Percentiles rank a stretch among this genome's conserved stretches.
These are phyloP conservation scores for Apophysomyces elegans DNA, from an alignment of 371 early-diverging fungal genomes.

Conservation along the genomic window DNA sequence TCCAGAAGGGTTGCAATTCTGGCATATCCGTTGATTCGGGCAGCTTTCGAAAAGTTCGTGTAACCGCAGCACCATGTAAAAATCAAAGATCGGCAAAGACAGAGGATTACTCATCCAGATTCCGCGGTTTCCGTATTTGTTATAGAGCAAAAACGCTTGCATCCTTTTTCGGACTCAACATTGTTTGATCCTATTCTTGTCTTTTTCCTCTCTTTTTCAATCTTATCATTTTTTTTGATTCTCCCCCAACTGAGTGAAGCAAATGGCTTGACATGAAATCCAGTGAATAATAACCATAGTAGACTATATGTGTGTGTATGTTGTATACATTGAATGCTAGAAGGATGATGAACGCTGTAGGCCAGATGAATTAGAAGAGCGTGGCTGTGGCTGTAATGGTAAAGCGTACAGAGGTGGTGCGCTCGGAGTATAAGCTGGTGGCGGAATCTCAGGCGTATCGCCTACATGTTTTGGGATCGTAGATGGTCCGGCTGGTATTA, in stretches of 20 bases:
- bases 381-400: not conserved
- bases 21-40: constrained; percentile 6
- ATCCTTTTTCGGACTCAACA: not conserved
- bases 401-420: constrained; percentile 1
- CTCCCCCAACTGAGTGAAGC: no score
- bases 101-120: not conserved
- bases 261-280: no score
- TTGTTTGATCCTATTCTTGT: no score
- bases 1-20: not conserved
- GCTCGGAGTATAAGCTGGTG: constrained; percentile 5
- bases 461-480: not conserved
- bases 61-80: not conserved
- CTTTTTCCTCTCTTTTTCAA: no score
- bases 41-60: not conserved
- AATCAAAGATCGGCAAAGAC: not conserved
- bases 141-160: no score
- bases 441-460: not conserved
- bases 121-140: not conserved
- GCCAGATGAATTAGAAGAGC: not conserved
- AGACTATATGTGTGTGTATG: no score
- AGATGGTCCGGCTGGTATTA: not conserved
- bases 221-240: no score
- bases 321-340: not conserved
- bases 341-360: constrained; percentile 6
- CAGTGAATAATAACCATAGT: no score